These are phyloP conservation scores for Pulicaria dysenterica DNA, from an alignment of 129 eudicot species.

Conservation along the genomic window DNA sequence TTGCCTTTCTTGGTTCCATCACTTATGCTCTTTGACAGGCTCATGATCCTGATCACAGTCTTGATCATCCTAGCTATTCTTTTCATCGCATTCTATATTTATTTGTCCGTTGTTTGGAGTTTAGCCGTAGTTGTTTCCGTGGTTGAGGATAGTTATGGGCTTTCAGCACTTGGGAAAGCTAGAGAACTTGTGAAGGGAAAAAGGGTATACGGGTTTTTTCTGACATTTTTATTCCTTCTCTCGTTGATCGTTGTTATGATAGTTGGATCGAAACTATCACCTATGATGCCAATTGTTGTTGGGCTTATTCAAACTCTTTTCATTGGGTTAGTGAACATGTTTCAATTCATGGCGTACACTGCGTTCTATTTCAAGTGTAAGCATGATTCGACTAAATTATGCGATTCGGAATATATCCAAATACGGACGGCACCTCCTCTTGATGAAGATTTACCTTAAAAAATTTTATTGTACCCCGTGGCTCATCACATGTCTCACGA, in stretches of 20 bases:
- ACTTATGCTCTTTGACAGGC: slow-evolving; percentile 29
- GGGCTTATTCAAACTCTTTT: slow-evolving; percentile 10
- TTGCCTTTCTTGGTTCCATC: slow-evolving; percentile 29
- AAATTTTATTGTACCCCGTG: neutral
- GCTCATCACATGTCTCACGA: too few relatives aligned
- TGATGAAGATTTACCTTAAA: slow-evolving; percentile 28
- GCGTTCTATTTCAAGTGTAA: slow-evolving; percentile 54
- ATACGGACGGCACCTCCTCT: slow-evolving; percentile 24
- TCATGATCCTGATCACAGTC: neutral
- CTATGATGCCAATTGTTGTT: neutral
- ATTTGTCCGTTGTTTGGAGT: slow-evolving; percentile 39
- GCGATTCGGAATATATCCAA: slow-evolving; percentile 31
- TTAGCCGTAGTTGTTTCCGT: slow-evolving; percentile 45
- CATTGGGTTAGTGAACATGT: slow-evolving; percentile 28
- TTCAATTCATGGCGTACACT: slow-evolving; percentile 35
- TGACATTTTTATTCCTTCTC: slow-evolving; percentile 1
- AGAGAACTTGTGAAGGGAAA: slow-evolving; percentile 37
- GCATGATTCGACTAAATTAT: slow-evolving; percentile 38
- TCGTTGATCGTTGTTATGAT: neutral
- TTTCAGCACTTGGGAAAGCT: slow-evolving; percentile 37
- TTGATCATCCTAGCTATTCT: slow-evolving; percentile 9
- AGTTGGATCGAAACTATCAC: neutral
- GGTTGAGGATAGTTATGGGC: slow-evolving; percentile 46
- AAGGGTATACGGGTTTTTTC: slow-evolving; percentile 34
- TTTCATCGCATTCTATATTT: slow-evolving; percentile 13